Conservation (phyloP, 257 asterid species). For the Scutellaria barbata region DNA sequence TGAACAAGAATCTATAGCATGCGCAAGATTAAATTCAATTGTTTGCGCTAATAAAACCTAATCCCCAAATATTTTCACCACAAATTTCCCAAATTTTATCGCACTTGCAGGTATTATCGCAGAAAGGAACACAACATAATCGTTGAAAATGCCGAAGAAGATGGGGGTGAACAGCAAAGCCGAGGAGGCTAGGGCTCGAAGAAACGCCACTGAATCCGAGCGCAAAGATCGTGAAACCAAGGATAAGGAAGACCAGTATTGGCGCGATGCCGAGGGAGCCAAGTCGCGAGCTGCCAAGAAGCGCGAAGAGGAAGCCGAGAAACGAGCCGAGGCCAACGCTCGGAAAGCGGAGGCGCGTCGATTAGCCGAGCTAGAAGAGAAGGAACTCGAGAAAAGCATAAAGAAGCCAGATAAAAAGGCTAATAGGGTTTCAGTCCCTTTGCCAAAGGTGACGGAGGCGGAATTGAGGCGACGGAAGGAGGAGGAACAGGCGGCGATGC, state of each 20-base stretch:
- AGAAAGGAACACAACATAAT: slow-evolving; percentile 14
- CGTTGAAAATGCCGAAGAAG: slow-evolving; percentile 78
- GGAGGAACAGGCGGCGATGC: slow-evolving; percentile 73
- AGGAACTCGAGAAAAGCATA: slow-evolving; percentile 70
- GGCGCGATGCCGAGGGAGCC: slow-evolving; percentile 96
- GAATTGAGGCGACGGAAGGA: slow-evolving; percentile 74
- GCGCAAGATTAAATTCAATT: background rate
- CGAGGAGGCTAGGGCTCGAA: slow-evolving; percentile 89
- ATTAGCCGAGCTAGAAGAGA: slow-evolving; percentile 85
- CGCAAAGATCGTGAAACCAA: slow-evolving; percentile 79
- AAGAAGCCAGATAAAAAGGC: slow-evolving; percentile 89
- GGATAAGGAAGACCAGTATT: slow-evolving; percentile 85
- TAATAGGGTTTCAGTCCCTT: slow-evolving; percentile 68
- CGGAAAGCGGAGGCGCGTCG: slow-evolving; percentile 86
- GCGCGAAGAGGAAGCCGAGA: slow-evolving; percentile 88
- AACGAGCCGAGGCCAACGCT: slow-evolving; percentile 80
- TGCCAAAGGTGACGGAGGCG: slow-evolving; percentile 91
- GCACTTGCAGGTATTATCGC: slow-evolving; percentile 1
- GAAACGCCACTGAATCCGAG: slow-evolving; percentile 69
- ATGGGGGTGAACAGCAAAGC: slow-evolving; percentile 95
- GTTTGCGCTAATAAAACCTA: slow-evolving; percentile 6
- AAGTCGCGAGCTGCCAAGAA: slow-evolving; percentile 91
- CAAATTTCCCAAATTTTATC: background rate
- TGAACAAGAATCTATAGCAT: background rate
- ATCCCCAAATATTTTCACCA: slow-evolving; percentile 6